Conservation (phyloP, 176 grass and related monocot species). For the Poa annua region DNA sequence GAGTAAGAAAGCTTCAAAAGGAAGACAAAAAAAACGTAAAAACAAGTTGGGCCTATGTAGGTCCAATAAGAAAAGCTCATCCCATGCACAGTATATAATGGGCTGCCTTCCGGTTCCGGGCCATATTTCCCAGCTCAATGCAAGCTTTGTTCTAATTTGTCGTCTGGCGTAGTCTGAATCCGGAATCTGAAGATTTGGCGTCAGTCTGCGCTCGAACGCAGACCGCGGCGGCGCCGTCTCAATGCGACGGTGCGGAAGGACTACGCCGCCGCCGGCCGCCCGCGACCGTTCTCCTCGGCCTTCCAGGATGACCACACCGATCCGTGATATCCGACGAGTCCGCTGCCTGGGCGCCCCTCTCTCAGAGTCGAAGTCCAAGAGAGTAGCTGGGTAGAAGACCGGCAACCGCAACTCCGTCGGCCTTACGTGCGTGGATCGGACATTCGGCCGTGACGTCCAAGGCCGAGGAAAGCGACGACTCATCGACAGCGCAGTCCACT, state of each 20-base stretch:
- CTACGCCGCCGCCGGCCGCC: neutral
- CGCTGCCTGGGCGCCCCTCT: neutral
- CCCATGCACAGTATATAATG: neutral
- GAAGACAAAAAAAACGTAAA: neutral
- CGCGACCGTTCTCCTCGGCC: neutral
- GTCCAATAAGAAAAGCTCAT: neutral
- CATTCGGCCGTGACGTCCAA: constrained; percentile 22
- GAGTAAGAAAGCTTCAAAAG: neutral
- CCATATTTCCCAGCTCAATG: neutral
- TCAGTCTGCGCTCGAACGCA: neutral
- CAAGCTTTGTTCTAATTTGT: neutral
- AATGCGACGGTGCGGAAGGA: neutral
- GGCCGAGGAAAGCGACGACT: neutral
- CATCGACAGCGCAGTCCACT: neutral
- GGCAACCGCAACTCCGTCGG: neutral
- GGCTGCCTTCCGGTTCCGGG: neutral
- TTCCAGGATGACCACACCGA: neutral
- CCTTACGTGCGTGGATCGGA: neutral
- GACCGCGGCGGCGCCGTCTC: neutral
- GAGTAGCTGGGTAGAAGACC: neutral
- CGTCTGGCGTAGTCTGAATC: neutral
- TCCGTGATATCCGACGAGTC: neutral
- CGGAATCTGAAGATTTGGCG: neutral
- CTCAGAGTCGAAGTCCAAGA: neutral
- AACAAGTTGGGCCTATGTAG: neutral